Percentiles rank a stretch among this genome's conserved stretches.
phyloP scores from a whole-genome alignment of 202 grass and related monocot species.

The Bolboschoenoplectus hybrid region DNA sequence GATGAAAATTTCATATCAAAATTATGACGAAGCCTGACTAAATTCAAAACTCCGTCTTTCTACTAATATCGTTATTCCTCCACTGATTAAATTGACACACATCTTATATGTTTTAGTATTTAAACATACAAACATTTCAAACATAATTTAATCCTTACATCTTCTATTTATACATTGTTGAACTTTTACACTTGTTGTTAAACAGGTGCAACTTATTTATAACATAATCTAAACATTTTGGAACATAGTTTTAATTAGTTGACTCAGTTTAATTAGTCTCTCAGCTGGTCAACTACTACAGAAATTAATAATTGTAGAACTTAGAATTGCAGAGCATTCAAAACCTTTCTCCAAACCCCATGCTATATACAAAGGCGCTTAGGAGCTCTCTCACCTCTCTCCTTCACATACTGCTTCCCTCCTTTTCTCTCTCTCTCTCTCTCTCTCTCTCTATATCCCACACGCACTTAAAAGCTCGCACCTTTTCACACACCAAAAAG shows the following conservation, averaged over 20 bases:
- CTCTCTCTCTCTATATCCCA: background rate
- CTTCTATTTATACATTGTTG: background rate
- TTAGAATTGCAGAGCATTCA: background rate
- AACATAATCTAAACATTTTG: too few relatives aligned
- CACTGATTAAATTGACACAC: too few relatives aligned
- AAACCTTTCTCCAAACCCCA: constrained; percentile 21
- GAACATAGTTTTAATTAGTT: too few relatives aligned
- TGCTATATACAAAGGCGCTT: background rate
- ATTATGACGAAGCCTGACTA: too few relatives aligned
- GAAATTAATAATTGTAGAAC: background rate
- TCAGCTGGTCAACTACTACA: too few relatives aligned
- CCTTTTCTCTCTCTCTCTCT: background rate
- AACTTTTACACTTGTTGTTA: background rate
- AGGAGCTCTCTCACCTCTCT: background rate
- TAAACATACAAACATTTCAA: too few relatives aligned
- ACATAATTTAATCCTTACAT: too few relatives aligned
- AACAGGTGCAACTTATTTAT: background rate
- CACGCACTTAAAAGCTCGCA: background rate
- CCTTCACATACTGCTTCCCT: background rate
- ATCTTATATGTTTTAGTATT: too few relatives aligned
- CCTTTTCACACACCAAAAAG: background rate
- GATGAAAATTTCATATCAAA: too few relatives aligned
- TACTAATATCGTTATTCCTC: too few relatives aligned
- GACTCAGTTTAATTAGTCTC: too few relatives aligned
- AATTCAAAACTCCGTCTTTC: too few relatives aligned